phyloP scores from a whole-genome alignment of 2,329 filamentous ascomycete species.

The Claviceps quebecensis region DNA sequence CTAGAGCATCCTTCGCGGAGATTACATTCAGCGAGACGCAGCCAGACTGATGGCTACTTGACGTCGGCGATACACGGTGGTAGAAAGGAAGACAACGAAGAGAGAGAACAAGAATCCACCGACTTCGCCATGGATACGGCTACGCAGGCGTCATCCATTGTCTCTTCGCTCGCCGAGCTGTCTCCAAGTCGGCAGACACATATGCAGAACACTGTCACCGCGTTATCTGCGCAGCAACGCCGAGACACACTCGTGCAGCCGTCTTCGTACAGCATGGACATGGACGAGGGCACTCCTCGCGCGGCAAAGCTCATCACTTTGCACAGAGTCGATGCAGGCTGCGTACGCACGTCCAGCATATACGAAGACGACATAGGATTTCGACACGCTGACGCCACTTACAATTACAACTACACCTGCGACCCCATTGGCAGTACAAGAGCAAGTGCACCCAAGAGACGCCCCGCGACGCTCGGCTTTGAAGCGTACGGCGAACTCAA shows the following conservation, averaged over 20 bases:
- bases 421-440: not conserved
- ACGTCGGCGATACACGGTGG: conserved; percentile 3
- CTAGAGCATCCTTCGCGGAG: conserved; percentile 3
- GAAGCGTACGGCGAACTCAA: conserved; percentile 3
- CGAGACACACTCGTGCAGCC: not conserved
- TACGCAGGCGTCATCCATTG: not conserved
- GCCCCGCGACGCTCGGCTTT: conserved; percentile 5
- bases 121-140: conserved; percentile 15
- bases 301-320: not conserved
- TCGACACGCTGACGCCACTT: not conserved
- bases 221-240: not conserved
- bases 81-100: conserved; percentile 12
- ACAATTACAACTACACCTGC: no score
- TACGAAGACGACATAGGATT: conserved; percentile 1
- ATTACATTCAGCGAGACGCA: not conserved
- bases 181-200: not conserved
- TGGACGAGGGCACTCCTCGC: not conserved
- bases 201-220: not conserved
- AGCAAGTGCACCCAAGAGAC: not conserved
- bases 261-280: not conserved
- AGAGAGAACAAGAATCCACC: conserved; percentile 11
- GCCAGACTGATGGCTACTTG: not conserved
- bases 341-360: conserved; percentile 4
- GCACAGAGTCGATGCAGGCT: not conserved
- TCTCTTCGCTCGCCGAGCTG: not conserved